Evolutionary conservation across 148 eudicot species (phyloP).

Genomic region (Pharnaceum exiguum): DNA sequence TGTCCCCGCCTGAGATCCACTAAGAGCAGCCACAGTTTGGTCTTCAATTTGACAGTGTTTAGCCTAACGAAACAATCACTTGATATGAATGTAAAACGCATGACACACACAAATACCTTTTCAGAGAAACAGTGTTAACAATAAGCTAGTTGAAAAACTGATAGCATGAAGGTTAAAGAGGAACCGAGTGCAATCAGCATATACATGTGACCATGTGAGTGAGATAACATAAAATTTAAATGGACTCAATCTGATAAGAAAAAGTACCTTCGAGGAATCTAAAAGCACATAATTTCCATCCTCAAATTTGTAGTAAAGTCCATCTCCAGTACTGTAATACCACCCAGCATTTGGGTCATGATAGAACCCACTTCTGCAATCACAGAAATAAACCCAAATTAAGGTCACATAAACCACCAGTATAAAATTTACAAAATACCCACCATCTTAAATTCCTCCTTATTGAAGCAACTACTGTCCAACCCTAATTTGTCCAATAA

Average conservation of each 20-base stretch:
- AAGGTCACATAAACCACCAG: not conserved
- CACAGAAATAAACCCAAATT: conserved; percentile 2
- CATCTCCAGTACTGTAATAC: conserved; percentile 85
- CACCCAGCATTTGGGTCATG: conserved; percentile 87
- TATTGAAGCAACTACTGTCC: not conserved
- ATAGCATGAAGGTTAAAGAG: not conserved
- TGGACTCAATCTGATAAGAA: not conserved
- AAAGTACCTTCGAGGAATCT: conserved; percentile 58
- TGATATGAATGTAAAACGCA: too few relatives aligned
- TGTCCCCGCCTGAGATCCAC: not conserved
- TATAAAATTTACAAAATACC: not conserved
- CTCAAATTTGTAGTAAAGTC: conserved; percentile 81
- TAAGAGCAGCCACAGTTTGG: conserved; percentile 6
- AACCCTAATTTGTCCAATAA: not conserved
- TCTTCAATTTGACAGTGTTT: conserved; percentile 21
- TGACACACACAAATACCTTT: too few relatives aligned
- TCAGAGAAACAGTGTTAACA: too few relatives aligned
- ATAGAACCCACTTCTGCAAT: conserved; percentile 92
- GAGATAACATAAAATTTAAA: not conserved
- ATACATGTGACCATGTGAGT: not conserved
- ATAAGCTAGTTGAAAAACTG: too few relatives aligned
- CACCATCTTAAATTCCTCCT: not conserved
- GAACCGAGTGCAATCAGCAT: not conserved
- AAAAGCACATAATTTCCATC: conserved; percentile 76
- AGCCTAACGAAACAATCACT: conserved; percentile 24